A percentile compares a stretch with the other conserved stretches of the same genome.
Evolutionary conservation across 371 early-diverging fungal genomes (phyloP).

Genomic region (Cokeromyces recurvatus): DNA sequence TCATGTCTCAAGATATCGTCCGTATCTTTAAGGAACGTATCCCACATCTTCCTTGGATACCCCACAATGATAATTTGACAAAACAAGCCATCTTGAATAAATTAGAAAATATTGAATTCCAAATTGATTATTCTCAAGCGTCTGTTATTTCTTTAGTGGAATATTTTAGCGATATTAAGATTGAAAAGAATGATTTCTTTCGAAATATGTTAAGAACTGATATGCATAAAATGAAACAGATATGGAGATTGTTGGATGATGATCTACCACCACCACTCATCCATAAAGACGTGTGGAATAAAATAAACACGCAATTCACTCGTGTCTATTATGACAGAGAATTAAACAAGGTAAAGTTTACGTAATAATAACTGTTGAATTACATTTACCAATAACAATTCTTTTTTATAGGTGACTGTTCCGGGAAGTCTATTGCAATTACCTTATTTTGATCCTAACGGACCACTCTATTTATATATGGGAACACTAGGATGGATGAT

Average conservation of each 20-base stretch:
- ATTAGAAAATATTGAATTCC: slow-evolving; percentile 11
- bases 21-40: no score
- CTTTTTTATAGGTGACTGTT: slow-evolving; percentile 42
- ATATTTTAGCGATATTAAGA: slow-evolving; percentile 33
- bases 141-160: slow-evolving; percentile 34
- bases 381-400: no score
- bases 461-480: slow-evolving; percentile 48
- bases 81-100: slow-evolving; percentile 3
- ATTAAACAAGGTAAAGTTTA: slow-evolving; percentile 19
- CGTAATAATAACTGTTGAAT: no score
- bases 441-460: slow-evolving; percentile 44
- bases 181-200: slow-evolving; percentile 40
- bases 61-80: no score
- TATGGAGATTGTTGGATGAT: no score
- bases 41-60: no score
- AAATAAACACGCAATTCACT: no score
- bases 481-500: slow-evolving; percentile 56
- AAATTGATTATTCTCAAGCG: slow-evolving; percentile 44
- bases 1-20: no score
- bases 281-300: no score
- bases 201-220: slow-evolving; percentile 34
- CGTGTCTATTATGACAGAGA: slow-evolving; percentile 32
- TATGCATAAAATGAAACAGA: slow-evolving; percentile 21
- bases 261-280: no score
- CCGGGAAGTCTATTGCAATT: slow-evolving; percentile 51